These are phyloP conservation scores for Endotrypanum monterogeii DNA, from an alignment of 208 protist genomes.

Conservation along the genomic window DNA sequence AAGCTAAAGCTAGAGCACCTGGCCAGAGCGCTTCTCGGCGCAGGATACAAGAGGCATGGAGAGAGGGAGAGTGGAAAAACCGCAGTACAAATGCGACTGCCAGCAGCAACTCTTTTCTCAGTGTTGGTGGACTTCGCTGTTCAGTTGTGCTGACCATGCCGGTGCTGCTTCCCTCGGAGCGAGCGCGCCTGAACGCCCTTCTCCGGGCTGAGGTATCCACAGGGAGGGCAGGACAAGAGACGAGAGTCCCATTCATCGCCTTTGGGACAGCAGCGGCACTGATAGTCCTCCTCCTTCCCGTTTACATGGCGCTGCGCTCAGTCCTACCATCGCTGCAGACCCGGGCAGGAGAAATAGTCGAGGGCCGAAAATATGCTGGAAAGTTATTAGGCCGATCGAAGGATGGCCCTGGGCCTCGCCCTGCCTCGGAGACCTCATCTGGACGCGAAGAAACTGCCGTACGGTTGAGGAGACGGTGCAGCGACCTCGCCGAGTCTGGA, in stretches of 20 bases:
- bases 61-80: background rate
- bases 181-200: background rate
- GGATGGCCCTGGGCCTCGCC: too few species aligned
- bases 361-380: too few species aligned
- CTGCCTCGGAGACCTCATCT: too few species aligned
- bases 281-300: slow-evolving; percentile 1
- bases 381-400: too few species aligned
- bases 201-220: background rate
- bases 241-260: background rate
- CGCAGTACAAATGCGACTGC: too few species aligned
- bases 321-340: background rate
- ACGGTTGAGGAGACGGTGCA: background rate
- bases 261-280: slow-evolving; percentile 1
- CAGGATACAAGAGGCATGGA: background rate
- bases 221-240: background rate
- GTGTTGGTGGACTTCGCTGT: slow-evolving; percentile 5
- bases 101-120: background rate
- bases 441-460: background rate
- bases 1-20: background rate
- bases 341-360: background rate
- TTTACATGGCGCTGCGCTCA: slow-evolving; percentile 4
- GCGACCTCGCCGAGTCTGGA: background rate
- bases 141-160: slow-evolving; percentile 11
- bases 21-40: background rate
- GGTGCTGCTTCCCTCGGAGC: slow-evolving; percentile 16